Evolutionary conservation across 225 moss, liverwort and hornwort genomes (phyloP), one percentile per base, ranked within the genome.

Genomic region (Pseudoscleropodium purum): DNA sequence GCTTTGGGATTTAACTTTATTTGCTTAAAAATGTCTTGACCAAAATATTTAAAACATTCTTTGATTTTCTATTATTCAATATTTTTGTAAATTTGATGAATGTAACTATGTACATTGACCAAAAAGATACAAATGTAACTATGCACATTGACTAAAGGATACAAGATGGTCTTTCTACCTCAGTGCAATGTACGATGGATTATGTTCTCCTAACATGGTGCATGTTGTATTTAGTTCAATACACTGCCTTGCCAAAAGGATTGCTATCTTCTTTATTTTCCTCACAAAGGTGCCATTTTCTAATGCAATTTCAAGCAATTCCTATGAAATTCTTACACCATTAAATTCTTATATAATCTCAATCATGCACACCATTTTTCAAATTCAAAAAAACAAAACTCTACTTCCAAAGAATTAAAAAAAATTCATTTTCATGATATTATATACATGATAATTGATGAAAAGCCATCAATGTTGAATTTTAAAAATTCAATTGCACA

Each of bases 111-210:
- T 1, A 0, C 15, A 26, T 0, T 15, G 6, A 41, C 9, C 26
- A 45, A 73, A 45, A 5, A 15, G n/a, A 2, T 15, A 52, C 52
- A 45, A 27, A 15, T 26, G 5, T 39, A 39, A 41, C 8, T 15
- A 26, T 26, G 3, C 0, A 0, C 15, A 26, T 0, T 15, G 6
- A 41, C 9, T 15, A 43, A 73, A 43, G 5, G 15, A n/a, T n/a
- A n/a, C n/a, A n/a, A n/a, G n/a, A n/a, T n/a, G n/a, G n/a, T n/a
- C n/a, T n/a, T n/a, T n/a, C n/a, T n/a, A n/a, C n/a, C n/a, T n/a
- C n/a, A n/a, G 1, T 16, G 16, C 2, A 43, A 43, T 16, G 15
- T 43, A 26, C 15, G 9, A 41, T 15, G 41, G 7, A 72, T 5
- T 72, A 41, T 51, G 2, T 6, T 29, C 3, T 74, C 0, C 1